Percentiles rank a stretch among this genome's conserved stretches.
phyloP scores from a whole-genome alignment of 352 stramenopile genomes.

The Albugo laibachii region DNA sequence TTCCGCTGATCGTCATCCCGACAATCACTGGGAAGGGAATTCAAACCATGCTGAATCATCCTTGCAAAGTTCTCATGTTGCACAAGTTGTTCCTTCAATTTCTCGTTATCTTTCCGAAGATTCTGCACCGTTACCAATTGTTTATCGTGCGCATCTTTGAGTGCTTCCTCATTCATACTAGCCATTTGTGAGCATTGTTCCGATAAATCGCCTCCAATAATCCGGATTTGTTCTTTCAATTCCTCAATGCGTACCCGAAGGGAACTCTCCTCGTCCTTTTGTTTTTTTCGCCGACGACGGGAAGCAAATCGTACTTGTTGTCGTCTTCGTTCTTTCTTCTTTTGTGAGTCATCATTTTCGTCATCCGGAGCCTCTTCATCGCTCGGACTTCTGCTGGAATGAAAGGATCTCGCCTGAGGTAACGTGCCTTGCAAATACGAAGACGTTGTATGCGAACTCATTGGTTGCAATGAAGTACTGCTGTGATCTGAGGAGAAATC shows the following conservation, averaged over 20 bases:
- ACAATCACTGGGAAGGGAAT: constrained; percentile 52
- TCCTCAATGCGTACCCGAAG: constrained; percentile 60
- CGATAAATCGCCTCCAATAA: constrained; percentile 54
- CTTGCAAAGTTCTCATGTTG: constrained; percentile 72
- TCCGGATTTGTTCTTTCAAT: constrained; percentile 69
- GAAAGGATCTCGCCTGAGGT: too few relatives aligned
- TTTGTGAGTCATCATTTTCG: constrained; percentile 36
- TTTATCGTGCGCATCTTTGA: constrained; percentile 66
- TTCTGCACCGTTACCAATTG: constrained; percentile 64
- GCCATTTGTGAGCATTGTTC: constrained; percentile 67
- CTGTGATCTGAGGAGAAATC: not conserved
- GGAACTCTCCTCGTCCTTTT: constrained; percentile 70
- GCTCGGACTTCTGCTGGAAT: not conserved
- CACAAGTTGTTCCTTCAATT: constrained; percentile 58
- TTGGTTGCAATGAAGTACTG: not conserved
- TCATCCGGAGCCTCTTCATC: constrained; percentile 10
- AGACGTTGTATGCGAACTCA: not conserved
- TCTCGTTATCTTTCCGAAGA: constrained; percentile 67
- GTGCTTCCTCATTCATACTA: constrained; percentile 56
- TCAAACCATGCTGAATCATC: constrained; percentile 71
- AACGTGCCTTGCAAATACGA: not conserved
- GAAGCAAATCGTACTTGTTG: constrained; percentile 66
- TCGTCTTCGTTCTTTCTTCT: constrained; percentile 65
- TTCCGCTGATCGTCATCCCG: constrained; percentile 47
- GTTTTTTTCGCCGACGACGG: constrained; percentile 58